phyloP scores from a whole-genome alignment of 2,329 filamentous ascomycete species.

The Helicocarpus griseus region DNA sequence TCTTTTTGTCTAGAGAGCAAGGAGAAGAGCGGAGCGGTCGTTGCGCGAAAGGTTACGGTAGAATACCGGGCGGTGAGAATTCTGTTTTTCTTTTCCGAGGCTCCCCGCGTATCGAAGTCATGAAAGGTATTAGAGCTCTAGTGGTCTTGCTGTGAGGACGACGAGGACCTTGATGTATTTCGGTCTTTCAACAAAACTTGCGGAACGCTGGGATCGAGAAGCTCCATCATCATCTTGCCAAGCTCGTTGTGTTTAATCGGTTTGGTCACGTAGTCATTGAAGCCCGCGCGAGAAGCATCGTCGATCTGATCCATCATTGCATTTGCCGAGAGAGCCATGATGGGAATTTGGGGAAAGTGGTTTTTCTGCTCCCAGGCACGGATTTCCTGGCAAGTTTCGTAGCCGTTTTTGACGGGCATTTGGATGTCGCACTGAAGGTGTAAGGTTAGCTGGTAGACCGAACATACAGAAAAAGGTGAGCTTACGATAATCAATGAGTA shows the following conservation, averaged over 20 bases:
- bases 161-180: constrained; percentile 5
- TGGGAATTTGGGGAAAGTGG: constrained; percentile 37
- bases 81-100: no score
- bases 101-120: neutral
- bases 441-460: constrained; percentile 19
- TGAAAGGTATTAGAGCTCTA: neutral
- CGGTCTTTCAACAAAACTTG: constrained; percentile 35
- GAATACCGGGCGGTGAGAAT: no score
- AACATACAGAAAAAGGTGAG: no score
- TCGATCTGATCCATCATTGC: constrained; percentile 42
- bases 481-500: constrained; percentile 41
- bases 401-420: constrained; percentile 42
- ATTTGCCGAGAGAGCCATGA: constrained; percentile 42
- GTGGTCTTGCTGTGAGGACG: neutral
- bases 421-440: constrained; percentile 38
- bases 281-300: constrained; percentile 36
- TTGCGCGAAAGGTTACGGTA: no score
- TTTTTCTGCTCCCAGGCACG: constrained; percentile 37
- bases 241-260: constrained; percentile 41
- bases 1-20: constrained; percentile 1
- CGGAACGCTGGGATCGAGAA: constrained; percentile 34
- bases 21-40: neutral
- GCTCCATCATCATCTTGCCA: constrained; percentile 41
- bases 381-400: constrained; percentile 39
- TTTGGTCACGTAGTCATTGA: constrained; percentile 42